A percentile compares a stretch with the other conserved stretches of the same genome.
Conservation (phyloP, 2,329 filamentous ascomycete species). For the Aspergillus tubingensis region DNA sequence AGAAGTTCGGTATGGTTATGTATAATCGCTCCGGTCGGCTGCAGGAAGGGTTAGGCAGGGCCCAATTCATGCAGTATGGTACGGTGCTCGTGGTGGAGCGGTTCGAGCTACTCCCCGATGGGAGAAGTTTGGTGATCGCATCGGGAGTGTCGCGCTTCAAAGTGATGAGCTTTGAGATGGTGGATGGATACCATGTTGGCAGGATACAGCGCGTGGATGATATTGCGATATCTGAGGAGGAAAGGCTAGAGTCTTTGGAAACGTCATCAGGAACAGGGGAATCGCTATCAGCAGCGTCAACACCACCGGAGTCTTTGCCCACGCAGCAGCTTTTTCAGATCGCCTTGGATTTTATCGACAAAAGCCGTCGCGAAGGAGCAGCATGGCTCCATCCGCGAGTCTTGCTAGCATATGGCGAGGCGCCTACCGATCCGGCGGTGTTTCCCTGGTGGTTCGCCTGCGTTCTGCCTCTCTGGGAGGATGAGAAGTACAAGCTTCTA, state of each 20-base stretch:
- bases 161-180: constrained; percentile 60
- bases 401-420: constrained; percentile 72
- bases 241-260: constrained; percentile 71
- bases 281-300: constrained; percentile 20
- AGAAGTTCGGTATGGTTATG: constrained; percentile 83
- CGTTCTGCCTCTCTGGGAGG: constrained; percentile 73
- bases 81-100: constrained; percentile 76
- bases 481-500: constrained; percentile 77
- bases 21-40: constrained; percentile 58
- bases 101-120: constrained; percentile 73
- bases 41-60: constrained; percentile 56
- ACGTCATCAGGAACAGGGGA: constrained; percentile 39
- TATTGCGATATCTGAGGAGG: constrained; percentile 78
- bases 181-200: constrained; percentile 80
- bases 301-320: constrained; percentile 55
- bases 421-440: constrained; percentile 70
- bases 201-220: constrained; percentile 77
- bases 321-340: constrained; percentile 70
- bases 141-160: constrained; percentile 75
- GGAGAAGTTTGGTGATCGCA: constrained; percentile 78
- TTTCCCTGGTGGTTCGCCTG: constrained; percentile 93
- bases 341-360: constrained; percentile 66
- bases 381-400: constrained; percentile 75
- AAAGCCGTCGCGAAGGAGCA: constrained; percentile 68
- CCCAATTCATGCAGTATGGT: constrained; percentile 71